Evolutionary conservation across 805 yeast genomes (phyloP).

Genomic region (Myxozyma mucilagina): DNA sequence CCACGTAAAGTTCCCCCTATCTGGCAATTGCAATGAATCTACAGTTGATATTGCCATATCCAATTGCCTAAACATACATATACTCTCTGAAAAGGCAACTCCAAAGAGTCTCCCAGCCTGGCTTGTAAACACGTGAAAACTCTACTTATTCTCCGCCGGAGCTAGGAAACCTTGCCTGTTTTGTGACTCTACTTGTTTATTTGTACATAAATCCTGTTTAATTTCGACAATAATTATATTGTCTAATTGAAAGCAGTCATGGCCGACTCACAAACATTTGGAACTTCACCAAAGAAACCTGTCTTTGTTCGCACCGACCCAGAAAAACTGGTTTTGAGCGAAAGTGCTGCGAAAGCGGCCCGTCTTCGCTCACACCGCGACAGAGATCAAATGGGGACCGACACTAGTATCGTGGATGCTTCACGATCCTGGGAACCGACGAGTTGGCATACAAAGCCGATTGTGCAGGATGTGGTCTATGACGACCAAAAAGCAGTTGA

Average conservation of each 20-base stretch:
- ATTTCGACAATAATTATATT: background rate
- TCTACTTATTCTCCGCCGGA: background rate
- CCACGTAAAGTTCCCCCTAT: background rate
- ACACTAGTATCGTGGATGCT: constrained; percentile 5
- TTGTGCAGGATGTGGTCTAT: constrained; percentile 47
- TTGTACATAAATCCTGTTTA: background rate
- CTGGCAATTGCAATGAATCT: background rate
- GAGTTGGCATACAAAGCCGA: constrained; percentile 48
- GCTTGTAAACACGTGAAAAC: background rate
- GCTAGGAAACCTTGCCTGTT: background rate
- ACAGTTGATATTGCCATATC: background rate
- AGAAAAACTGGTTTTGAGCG: constrained; percentile 41
- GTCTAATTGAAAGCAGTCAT: background rate
- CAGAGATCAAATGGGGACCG: background rate
- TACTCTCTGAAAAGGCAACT: background rate
- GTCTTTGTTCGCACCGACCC: constrained; percentile 40
- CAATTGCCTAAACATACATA: background rate
- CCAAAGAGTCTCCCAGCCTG: background rate
- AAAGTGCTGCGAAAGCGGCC: constrained; percentile 43
- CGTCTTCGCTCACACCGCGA: constrained; percentile 42
- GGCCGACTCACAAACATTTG: background rate
- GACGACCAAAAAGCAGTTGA: constrained; percentile 44
- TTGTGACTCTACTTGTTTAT: background rate
- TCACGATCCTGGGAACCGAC: constrained; percentile 42
- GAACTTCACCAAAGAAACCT: constrained; percentile 3